These are phyloP conservation scores for Anacardium occidentale DNA, from an alignment of 345 rosid genomes.

Conservation along the genomic window DNA sequence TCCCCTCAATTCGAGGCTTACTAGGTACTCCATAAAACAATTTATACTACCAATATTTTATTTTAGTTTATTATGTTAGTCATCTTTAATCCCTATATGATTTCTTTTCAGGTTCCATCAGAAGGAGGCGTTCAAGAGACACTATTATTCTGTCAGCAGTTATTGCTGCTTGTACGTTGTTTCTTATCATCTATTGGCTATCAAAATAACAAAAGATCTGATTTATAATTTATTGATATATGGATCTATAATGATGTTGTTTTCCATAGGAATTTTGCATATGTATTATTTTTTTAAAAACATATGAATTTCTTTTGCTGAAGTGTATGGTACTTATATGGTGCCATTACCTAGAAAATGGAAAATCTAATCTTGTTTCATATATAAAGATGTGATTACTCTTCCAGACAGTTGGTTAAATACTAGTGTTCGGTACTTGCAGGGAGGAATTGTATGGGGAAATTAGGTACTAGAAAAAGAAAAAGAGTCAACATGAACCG, in stretches of 20 bases:
- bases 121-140: slow-evolving; percentile 81
- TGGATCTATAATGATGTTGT: slow-evolving; percentile 15
- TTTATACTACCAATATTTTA: not conserved
- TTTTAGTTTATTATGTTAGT: not conserved
- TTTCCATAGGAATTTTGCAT: slow-evolving; percentile 34
- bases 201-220: slow-evolving; percentile 51
- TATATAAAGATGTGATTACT: not conserved
- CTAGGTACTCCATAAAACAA: slow-evolving; percentile 54
- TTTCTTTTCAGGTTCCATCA: slow-evolving; percentile 66
- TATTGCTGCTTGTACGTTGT: slow-evolving; percentile 88
- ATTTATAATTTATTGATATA: slow-evolving; percentile 12
- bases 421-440: not conserved
- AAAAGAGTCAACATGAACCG: not conserved
- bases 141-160: slow-evolving; percentile 87
- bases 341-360: slow-evolving; percentile 19
- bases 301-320: slow-evolving; percentile 16
- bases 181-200: slow-evolving; percentile 90
- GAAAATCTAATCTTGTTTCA: not conserved
- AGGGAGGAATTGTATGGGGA: not conserved
- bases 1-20: slow-evolving; percentile 80
- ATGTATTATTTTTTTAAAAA: slow-evolving; percentile 39
- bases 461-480: not conserved
- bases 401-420: not conserved
- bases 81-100: slow-evolving; percentile 12
- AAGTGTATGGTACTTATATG: slow-evolving; percentile 12